These are phyloP conservation scores for Rhynchospora breviuscula DNA, from an alignment of 176 grass and related monocot genomes.

Conservation along the genomic window DNA sequence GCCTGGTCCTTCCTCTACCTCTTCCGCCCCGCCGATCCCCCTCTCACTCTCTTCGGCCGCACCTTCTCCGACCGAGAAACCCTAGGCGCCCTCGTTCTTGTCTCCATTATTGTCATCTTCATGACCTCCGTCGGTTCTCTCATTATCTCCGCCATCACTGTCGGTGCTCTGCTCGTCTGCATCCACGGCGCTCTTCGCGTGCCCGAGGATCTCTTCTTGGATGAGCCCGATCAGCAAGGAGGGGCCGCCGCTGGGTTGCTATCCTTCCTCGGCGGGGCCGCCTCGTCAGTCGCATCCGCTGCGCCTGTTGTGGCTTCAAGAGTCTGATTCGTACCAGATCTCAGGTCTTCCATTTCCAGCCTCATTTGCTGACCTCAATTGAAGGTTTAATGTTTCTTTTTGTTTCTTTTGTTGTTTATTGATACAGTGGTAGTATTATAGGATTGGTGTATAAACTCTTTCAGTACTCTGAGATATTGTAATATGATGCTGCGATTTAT, in stretches of 20 bases:
- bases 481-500: neutral
- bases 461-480: conserved; percentile 5
- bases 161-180: conserved; percentile 39
- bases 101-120: conserved; percentile 58
- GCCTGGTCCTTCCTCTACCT: conserved; percentile 63
- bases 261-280: conserved; percentile 40
- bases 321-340: neutral
- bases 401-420: neutral
- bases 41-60: conserved; percentile 40
- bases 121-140: conserved; percentile 63
- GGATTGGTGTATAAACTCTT: neutral
- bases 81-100: conserved; percentile 30
- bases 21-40: conserved; percentile 49
- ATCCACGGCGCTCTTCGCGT: conserved; percentile 50
- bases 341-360: neutral
- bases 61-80: conserved; percentile 53
- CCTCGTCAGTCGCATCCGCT: conserved; percentile 26
- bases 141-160: conserved; percentile 57
- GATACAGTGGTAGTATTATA: neutral
- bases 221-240: conserved; percentile 44
- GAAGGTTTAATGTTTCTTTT: conserved; percentile 12
- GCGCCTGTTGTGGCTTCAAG: neutral
- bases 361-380: neutral
- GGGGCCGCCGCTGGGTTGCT: conserved; percentile 24
- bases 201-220: conserved; percentile 62